Base-by-base conservation (phyloP, 1,284 basidiomycete genomes). In the Pascua sp. region DNA sequence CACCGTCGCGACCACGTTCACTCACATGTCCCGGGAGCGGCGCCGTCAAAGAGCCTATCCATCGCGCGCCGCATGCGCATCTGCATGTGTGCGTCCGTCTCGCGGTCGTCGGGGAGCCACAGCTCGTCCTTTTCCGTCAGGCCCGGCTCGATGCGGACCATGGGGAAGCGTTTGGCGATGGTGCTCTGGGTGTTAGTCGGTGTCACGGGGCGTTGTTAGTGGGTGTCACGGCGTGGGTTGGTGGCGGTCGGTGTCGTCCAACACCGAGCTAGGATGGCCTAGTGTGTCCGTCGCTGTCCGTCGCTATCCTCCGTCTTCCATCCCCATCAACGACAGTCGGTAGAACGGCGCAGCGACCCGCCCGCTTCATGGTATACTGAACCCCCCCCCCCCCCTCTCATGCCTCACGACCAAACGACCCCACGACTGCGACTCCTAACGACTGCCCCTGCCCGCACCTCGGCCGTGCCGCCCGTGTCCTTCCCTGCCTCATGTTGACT, bases 111-210 rank as follows among this genome's bases (percentile, higher is more conserved):
- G 0, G 83, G 63, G 12, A 77, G 79, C 88, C 88, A 91, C 1
- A 89, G 75, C 24, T 81, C 74, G 70, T 93, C 90, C 18, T 85
- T 79, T 68, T 94, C 90, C 0, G 82, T 77, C 60, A 94, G 86
- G 0, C 81, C 83, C 0, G 78, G 70, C 66, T 92, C 89, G 56
- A 91, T 84, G 1, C 51, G 62, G 67, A 87, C 86, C 7, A 75
- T 69, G 0, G 88, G 87, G 65, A 88, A 91, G 1, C 80, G 71
- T 0, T 70, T 61, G 0, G 72, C 61, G 52, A 93, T 85, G 50
- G 82, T 80, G 0, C 84, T 80, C 53, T 81, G 50, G 4, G 47
- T 10, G 12, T 57, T 41, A 41, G 24, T 39, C 7, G 15, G 40
- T 10, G 3, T 38, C 8, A 1, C 32, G 24, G 8, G n/a, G 15